Evolutionary conservation across 2,329 filamentous ascomycete genomes (phyloP).

Genomic region (Colletotrichum caudatum): DNA sequence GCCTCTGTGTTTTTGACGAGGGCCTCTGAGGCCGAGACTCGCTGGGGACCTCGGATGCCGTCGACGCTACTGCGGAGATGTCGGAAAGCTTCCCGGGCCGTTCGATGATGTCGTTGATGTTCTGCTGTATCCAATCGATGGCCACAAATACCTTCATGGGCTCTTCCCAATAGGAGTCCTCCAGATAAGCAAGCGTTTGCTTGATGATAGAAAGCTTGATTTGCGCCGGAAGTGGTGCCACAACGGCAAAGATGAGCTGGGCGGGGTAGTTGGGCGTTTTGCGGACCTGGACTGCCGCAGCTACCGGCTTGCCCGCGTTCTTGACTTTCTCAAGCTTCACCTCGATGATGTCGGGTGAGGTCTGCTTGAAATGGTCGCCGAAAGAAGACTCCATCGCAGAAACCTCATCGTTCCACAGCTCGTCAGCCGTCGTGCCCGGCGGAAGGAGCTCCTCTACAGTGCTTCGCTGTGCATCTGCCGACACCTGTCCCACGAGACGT

Average conservation of each 20-base stretch:
- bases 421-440: constrained; percentile 59
- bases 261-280: constrained; percentile 80
- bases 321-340: constrained; percentile 72
- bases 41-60: constrained; percentile 65
- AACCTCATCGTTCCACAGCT: constrained; percentile 88
- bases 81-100: constrained; percentile 86
- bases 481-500: constrained; percentile 39
- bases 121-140: constrained; percentile 90
- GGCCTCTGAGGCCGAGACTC: constrained; percentile 45
- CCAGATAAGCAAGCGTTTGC: constrained; percentile 78
- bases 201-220: constrained; percentile 91
- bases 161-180: constrained; percentile 79
- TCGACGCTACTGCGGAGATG: constrained; percentile 82
- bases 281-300: constrained; percentile 74
- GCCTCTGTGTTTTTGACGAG: constrained; percentile 53
- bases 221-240: constrained; percentile 84
- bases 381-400: constrained; percentile 88
- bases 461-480: constrained; percentile 20
- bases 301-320: constrained; percentile 64
- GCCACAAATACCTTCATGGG: constrained; percentile 91
- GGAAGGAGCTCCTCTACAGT: constrained; percentile 40
- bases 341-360: constrained; percentile 74
- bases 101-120: constrained; percentile 84
- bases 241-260: constrained; percentile 76
- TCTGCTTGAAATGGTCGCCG: constrained; percentile 75